Evolutionary conservation across 23 red algal genomes (phyloP), one percentile per base, ranked within the genome.

Genomic region (Agarophyton chilense): DNA sequence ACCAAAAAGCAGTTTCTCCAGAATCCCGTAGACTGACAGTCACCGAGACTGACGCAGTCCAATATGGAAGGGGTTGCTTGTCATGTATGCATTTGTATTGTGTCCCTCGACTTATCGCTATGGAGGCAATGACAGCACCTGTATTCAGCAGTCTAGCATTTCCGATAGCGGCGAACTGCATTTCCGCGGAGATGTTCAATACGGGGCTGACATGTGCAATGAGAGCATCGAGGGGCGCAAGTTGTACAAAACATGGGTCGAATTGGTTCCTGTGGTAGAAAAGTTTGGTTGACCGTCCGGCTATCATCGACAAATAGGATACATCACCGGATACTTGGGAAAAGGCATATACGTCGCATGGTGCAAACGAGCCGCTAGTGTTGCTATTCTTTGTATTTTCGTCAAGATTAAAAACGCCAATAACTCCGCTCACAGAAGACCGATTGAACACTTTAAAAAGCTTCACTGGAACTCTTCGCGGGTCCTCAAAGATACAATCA

Each of bases 381-480:
- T 67, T 41, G 31, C 21, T 24, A 74, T 34, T 10, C 25, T 51
- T 29, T 56, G 41, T 24, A 61, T 16, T 50, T 29, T 42, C 16
- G 24, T 89, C 18, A 35, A 89, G 51, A 65, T 89, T 89, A 47
- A 89, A 89, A 34, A 89, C 16, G 52, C 85, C 67, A 28, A 89
- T 47, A 18, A 89, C 33, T 16, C 70, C 71, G 53, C 55, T 61
- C 1, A 89, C 85, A 45, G 53, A 14, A 17, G 50, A 65, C 1
- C 73, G 72, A 78, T 89, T 89, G 60, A 89, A 89, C 12, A 89
- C 45, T 52, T 89, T 89, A 31, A 78, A 89, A 35, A 89, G 53
- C 41, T 65, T 78, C 2, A 12, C 22, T 14, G 85, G 24, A 39
- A 2, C 43, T 39, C 22, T 28, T 28, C 82, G 41, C 43, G 85